Evolutionary conservation across 2,329 filamentous ascomycete species (phyloP).

Genomic region (Rasamsonia emersonii): DNA sequence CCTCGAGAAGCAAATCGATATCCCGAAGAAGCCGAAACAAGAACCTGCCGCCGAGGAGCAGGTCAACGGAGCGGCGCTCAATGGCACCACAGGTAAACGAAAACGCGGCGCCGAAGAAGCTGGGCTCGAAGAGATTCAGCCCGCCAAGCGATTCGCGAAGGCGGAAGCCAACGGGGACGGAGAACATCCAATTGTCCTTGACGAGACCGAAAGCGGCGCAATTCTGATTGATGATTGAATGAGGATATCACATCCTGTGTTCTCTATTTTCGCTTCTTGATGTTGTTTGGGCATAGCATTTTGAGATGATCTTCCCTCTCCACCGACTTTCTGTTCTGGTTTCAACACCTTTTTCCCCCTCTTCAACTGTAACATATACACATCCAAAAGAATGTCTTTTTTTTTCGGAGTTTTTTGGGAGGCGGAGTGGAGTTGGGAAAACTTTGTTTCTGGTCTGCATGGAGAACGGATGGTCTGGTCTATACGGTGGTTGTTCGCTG

Average conservation of each 20-base stretch:
- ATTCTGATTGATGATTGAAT: constrained; percentile 58
- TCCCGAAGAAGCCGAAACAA: constrained; percentile 40
- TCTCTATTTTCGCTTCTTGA: constrained; percentile 7
- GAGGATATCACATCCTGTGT: constrained; percentile 3
- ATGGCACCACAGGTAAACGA: constrained; percentile 24
- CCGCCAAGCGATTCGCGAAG: constrained; percentile 31
- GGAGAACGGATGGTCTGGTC: too few species aligned
- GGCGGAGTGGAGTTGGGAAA: too few species aligned
- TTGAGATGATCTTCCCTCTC: too few species aligned
- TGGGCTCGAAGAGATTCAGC: constrained; percentile 30
- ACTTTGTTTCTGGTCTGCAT: too few species aligned
- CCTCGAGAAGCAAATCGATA: constrained; percentile 32
- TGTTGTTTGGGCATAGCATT: constrained; percentile 4
- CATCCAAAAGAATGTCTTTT: too few species aligned
- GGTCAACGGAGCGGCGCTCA: constrained; percentile 15
- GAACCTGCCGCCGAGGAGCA: constrained; percentile 24
- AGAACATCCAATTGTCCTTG: constrained; percentile 35
- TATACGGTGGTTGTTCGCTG: too few species aligned
- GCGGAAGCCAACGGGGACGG: constrained; percentile 34
- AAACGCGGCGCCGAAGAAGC: constrained; percentile 40
- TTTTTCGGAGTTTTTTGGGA: too few species aligned
- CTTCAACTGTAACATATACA: too few species aligned
- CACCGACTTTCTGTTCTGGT: too few species aligned
- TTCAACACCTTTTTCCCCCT: too few species aligned
- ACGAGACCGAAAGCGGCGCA: constrained; percentile 47